Evolutionary conservation across 2,329 filamentous ascomycete genomes (phyloP), one percentile per base, ranked within the genome.

Genomic region (Annulohypoxylon truncatum): DNA sequence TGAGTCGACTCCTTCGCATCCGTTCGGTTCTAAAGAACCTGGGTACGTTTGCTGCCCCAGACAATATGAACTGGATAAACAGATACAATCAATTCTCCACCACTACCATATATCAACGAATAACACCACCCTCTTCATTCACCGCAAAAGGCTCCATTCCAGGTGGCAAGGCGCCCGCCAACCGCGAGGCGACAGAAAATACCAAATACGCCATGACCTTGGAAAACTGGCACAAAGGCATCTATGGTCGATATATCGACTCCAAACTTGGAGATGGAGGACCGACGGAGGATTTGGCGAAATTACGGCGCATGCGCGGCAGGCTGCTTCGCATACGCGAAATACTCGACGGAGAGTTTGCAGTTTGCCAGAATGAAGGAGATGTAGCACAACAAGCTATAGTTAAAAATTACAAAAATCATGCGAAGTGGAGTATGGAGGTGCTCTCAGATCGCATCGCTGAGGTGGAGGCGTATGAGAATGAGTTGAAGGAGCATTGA

Each of bases 231-330:
- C 47, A 62, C 9, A 57, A 61, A 24, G 22, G 51, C 35, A 8
- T 24, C n/a, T 66, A 61, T 20, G 26, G 13, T 18, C 8, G 15
- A 15, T 33, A 24, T 35, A 48, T 66, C 22, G 58, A 66, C 42
- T 3, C 28, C 8, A 48, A 50, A 20, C 40, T 66, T 24, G 22
- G 52, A 22, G 28, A 15, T 1, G n/a, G 57, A n/a, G n/a, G 40
- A 13, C 26, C 20, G 13, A 20, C 20, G 1, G 1, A 35, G n/a
- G 50, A 54, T 6, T 35, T 62, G 22, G 3, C 20, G 40, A 26
- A 1, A 8, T 18, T 62, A 22, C 38, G 22, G 13, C 31, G 24
- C 2, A 59, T 62, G 33, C 24, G 31, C 20, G 15, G 1, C 4
- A 20, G 42, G 40, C 26, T 61, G 9, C 18, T 48, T 8, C 22